Evolutionary conservation across 2,329 filamentous ascomycete species (phyloP).

Genomic region (Curvularia sp.): DNA sequence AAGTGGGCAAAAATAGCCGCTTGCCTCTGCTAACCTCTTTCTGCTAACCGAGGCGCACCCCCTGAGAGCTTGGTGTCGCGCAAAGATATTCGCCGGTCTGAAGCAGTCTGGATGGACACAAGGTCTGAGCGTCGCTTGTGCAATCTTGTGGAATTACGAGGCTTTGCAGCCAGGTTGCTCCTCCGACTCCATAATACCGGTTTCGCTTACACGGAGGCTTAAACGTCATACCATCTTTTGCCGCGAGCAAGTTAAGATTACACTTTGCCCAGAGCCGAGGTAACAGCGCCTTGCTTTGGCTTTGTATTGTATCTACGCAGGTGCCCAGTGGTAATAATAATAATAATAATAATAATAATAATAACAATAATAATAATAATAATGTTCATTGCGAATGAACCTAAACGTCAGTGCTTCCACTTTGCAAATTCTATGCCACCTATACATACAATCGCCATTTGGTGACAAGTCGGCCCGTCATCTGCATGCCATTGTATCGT

Average conservation of each 20-base stretch:
- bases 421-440: conserved; percentile 22
- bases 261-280: conserved; percentile 18
- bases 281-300: conserved; percentile 1
- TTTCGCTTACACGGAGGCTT: conserved; percentile 27
- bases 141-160: conserved; percentile 12
- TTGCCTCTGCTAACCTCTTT: background rate
- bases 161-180: conserved; percentile 2
- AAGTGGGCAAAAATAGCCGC: conserved; percentile 2
- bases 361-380: background rate
- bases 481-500: conserved; percentile 25
- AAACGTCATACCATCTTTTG: conserved; percentile 31
- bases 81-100: background rate
- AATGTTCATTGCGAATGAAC: background rate
- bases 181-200: conserved; percentile 18
- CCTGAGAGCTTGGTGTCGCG: background rate
- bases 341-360: background rate
- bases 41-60: background rate
- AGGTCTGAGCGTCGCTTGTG: conserved; percentile 9
- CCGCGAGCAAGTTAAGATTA: conserved; percentile 25
- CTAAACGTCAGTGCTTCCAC: conserved; percentile 13
- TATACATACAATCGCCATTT: conserved; percentile 28
- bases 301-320: background rate
- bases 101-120: background rate
- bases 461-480: conserved; percentile 26
- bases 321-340: background rate